Evolutionary conservation across 208 protist species (phyloP), one percentile per base, ranked within the genome.

Genomic region (Crithidia thermophila): DNA sequence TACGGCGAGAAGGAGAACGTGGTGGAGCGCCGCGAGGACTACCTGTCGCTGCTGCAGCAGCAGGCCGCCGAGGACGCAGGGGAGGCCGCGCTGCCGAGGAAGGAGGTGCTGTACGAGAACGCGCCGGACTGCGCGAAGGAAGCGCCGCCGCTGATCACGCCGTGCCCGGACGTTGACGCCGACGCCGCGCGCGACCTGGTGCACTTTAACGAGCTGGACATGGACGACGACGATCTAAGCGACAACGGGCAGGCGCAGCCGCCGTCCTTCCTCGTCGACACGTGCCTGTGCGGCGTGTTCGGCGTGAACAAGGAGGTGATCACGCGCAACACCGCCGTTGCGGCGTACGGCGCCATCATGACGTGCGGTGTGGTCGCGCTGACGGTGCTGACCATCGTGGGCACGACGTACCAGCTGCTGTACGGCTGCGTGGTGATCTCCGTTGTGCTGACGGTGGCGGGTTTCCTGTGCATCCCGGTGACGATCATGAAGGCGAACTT

Each of bases 401-500:
- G 64, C 20, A 58, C 45, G 14, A 82, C 62, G 6, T 75, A 67
- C 28, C 42, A 74, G 34, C 56, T 81, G 46, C 68, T 85, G 21
- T 76, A 72, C 46, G 65, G 55, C 37, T 76, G 49, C 40, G 31
- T 72, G 23, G 36, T 68, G 39, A 67, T 79, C 39, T 79, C 76
- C 2, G 63, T 79, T 23, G 36, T 82, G 23, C 67, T 88, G 23
- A 76, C 62, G 34, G 50, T 59, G 30, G 36, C 67, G 21, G 60
- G 64, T 23, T 88, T 87, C 76, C 61, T 76, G 51, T 70, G 64
- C 45, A 70, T 91, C 36, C 77, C 86, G 5, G 20, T 72, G 27
- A 67, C 43, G 31, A 64, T 89, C 34, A 81, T 83, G 49, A 82
- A 83, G 60, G 77, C 67, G 11, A 87, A 81, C 64, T 47, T 86